Evolutionary conservation across 2,329 filamentous ascomycete species (phyloP).

Genomic region (Xylariomycetidae sp.): DNA sequence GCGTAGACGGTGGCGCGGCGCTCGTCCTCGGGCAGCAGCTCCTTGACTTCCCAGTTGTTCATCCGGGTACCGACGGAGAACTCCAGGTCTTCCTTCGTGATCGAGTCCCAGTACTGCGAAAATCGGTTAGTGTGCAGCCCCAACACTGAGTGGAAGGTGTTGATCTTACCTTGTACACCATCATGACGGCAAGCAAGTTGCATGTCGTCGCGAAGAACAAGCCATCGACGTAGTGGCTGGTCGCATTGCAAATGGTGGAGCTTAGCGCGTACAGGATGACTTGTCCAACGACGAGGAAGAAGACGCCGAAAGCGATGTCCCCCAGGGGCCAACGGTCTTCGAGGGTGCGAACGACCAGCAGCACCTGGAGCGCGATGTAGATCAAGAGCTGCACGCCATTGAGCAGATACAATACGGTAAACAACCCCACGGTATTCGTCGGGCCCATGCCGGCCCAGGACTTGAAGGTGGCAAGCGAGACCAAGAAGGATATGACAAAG

Average conservation of each 20-base stretch:
- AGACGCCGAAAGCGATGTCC: slow-evolving; percentile 82
- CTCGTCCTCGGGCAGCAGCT: slow-evolving; percentile 76
- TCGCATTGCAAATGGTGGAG: slow-evolving; percentile 73
- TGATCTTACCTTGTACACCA: slow-evolving; percentile 85
- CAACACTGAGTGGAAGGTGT: slow-evolving; percentile 2
- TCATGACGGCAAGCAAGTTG: slow-evolving; percentile 95
- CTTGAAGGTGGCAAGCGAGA: slow-evolving; percentile 90
- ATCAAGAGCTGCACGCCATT: slow-evolving; percentile 83
- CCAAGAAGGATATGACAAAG: slow-evolving; percentile 81
- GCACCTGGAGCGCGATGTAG: slow-evolving; percentile 81
- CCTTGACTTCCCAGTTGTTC: slow-evolving; percentile 99
- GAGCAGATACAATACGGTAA: slow-evolving; percentile 86
- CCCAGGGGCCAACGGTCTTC: slow-evolving; percentile 94
- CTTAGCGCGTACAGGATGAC: slow-evolving; percentile 90
- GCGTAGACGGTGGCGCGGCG: slow-evolving; percentile 68
- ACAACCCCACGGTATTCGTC: slow-evolving; percentile 81
- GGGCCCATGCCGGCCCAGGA: slow-evolving; percentile 81
- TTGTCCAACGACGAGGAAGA: slow-evolving; percentile 90
- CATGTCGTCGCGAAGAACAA: slow-evolving; percentile 91
- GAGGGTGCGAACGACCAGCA: slow-evolving; percentile 84
- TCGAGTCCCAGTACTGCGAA: slow-evolving; percentile 92
- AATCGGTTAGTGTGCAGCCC: slow-evolving; percentile 23
- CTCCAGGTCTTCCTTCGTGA: slow-evolving; percentile 95
- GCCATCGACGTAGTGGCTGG: slow-evolving; percentile 90
- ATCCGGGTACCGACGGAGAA: slow-evolving; percentile 94